These are phyloP conservation scores for Raphanus sativus DNA, from an alignment of 345 rosid species.

Conservation along the genomic window DNA sequence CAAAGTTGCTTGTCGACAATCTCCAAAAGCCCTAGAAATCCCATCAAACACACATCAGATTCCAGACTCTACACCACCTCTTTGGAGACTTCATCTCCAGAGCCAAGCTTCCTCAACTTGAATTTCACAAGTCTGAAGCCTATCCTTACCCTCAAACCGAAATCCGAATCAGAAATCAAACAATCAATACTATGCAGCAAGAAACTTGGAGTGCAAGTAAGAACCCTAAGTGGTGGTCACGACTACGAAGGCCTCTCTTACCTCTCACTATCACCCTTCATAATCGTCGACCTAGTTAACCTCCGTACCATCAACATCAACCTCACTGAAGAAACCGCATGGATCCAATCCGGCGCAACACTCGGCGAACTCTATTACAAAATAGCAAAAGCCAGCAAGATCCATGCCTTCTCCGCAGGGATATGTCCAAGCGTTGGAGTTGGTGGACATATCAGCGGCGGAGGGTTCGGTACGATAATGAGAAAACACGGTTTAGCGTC, in stretches of 20 bases:
- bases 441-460: constrained; percentile 64
- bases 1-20: constrained; percentile 20
- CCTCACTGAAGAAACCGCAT: constrained; percentile 41
- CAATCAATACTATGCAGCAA: constrained; percentile 46
- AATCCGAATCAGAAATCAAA: constrained; percentile 45
- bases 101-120: constrained; percentile 24
- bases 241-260: constrained; percentile 75
- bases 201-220: constrained; percentile 43
- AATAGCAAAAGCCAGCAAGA: constrained; percentile 46
- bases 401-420: constrained; percentile 59
- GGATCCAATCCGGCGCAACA: constrained; percentile 67
- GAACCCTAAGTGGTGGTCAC: constrained; percentile 71
- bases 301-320: constrained; percentile 46
- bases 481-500: constrained; percentile 57
- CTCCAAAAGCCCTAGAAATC: background rate
- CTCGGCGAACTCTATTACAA: constrained; percentile 56
- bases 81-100: constrained; percentile 7
- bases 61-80: constrained; percentile 8
- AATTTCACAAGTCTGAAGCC: constrained; percentile 47
- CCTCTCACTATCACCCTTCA: constrained; percentile 45
- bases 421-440: constrained; percentile 60
- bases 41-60: background rate
- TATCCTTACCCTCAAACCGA: constrained; percentile 41
- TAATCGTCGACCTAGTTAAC: constrained; percentile 53
- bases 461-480: constrained; percentile 60